Base-by-base conservation (phyloP, 2,329 filamentous ascomycete species). In the Talaromyces sp. region DNA sequence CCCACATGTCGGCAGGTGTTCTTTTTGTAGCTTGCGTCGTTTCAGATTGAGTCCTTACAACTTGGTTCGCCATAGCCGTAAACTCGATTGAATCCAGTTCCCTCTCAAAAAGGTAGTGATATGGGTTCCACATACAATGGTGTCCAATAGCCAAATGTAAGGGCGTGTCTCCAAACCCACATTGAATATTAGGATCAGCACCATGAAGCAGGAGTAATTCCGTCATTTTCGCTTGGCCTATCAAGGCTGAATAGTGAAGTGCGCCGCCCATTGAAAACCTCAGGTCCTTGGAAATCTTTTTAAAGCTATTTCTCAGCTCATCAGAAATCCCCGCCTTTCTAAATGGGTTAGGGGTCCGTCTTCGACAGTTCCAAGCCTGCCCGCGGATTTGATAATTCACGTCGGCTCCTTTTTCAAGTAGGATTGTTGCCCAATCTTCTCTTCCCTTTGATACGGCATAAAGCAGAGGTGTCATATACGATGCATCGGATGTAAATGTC, bases 381-480 rank as follows among this genome's bases (percentile, higher is more conserved):
- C 61, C 63, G 24, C 41, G 41, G 43, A 63, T 43, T 51, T 41
- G 52, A 21, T 19, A 32, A n/a, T 60, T 55, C 17, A 64, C 17
- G 26, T 65, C 38, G 51, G 59, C 61, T 43, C 57, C 62, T 43
- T 59, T 57, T 12, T 61, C 17, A 52, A 65, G 41, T 41, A 65
- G 59, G 29, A 35, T 21, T 62, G 10, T 11, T 43, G 57, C 32
- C 19, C 57, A 50, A 64, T 19, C 53, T 56, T 46, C 54, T 51
- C 41, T 19, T 50, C 27, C 43, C 24, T 12, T 12, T 43, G 63
- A 51, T 54, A 63, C 11, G 21, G 62, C 57, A 38, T 64, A 65
- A 19, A 65, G 55, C 17, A 65, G 62, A 31, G 64, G 59, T 57
- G 59, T 64, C 59, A 65, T 64, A 35, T 65, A 64, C 19, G 19